phyloP scores from a whole-genome alignment of 1,139 yeast species.

The Citeromyces siamensis region DNA sequence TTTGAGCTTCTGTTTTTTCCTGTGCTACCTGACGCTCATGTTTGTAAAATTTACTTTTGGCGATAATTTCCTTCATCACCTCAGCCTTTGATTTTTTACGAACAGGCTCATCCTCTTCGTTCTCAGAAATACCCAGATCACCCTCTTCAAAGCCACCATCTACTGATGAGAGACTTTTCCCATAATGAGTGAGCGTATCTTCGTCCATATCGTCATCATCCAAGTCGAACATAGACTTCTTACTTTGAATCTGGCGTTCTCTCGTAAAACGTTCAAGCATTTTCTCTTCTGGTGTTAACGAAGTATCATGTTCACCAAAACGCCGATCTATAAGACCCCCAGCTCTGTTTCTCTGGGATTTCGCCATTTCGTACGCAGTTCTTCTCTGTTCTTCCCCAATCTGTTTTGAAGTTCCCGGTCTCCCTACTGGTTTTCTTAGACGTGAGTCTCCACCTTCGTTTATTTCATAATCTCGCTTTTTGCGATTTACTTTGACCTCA shows the following conservation, averaged over 20 bases:
- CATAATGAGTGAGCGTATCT: slow-evolving; percentile 65
- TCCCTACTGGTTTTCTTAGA: slow-evolving; percentile 53
- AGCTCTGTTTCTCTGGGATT: slow-evolving; percentile 47
- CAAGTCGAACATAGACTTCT: slow-evolving; percentile 50
- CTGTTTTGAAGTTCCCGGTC: slow-evolving; percentile 66
- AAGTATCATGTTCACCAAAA: slow-evolving; percentile 77
- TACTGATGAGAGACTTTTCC: slow-evolving; percentile 50
- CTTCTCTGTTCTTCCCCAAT: slow-evolving; percentile 65
- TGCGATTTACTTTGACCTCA: slow-evolving; percentile 61
- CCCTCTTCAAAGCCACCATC: slow-evolving; percentile 23
- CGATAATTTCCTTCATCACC: slow-evolving; percentile 94
- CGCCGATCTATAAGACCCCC: slow-evolving; percentile 81
- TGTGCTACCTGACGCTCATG: slow-evolving; percentile 78
- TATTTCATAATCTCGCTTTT: slow-evolving; percentile 47
- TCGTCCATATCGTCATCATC: slow-evolving; percentile 54
- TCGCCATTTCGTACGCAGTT: slow-evolving; percentile 54
- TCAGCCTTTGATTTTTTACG: slow-evolving; percentile 83
- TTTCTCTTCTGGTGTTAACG: slow-evolving; percentile 74
- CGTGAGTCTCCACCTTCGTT: slow-evolving; percentile 32
- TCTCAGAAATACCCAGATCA: slow-evolving; percentile 21
- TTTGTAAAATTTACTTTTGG: slow-evolving; percentile 85
- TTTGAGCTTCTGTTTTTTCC: slow-evolving; percentile 55
- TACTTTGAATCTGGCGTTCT: slow-evolving; percentile 58
- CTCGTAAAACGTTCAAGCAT: slow-evolving; percentile 91
- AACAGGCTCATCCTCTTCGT: slow-evolving; percentile 26